These are phyloP conservation scores for Blastocystis sp. DNA, from an alignment of 352 stramenopile species.

Conservation along the genomic window DNA sequence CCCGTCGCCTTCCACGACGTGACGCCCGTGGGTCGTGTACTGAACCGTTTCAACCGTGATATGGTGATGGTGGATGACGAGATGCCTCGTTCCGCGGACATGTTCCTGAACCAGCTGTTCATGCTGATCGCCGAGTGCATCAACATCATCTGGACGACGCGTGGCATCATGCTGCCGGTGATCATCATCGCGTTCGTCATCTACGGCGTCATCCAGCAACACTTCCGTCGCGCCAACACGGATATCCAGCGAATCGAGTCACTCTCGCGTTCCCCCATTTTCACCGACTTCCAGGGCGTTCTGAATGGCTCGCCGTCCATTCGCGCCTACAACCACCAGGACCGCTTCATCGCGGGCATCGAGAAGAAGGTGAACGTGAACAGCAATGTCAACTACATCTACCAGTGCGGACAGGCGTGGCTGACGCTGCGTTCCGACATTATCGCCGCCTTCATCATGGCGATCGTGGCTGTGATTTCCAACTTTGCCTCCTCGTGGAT, in stretches of 20 bases:
- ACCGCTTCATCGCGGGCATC: conserved; percentile 65
- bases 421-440: conserved; percentile 68
- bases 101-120: background rate
- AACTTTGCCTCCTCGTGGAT: conserved; percentile 64
- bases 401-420: conserved; percentile 67
- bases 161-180: no score
- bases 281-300: conserved; percentile 68
- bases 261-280: conserved; percentile 67
- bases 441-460: conserved; percentile 64
- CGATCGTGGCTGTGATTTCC: conserved; percentile 62
- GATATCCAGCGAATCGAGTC: conserved; percentile 68
- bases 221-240: conserved; percentile 67
- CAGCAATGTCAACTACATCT: conserved; percentile 63
- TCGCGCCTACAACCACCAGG: conserved; percentile 1
- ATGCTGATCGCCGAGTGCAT: conserved; percentile 64
- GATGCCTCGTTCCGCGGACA: background rate
- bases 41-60: conserved; percentile 79
- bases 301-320: conserved; percentile 65
- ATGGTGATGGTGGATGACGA: conserved; percentile 81
- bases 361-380: conserved; percentile 65
- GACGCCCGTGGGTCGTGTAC: conserved; percentile 74
- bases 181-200: conserved; percentile 69
- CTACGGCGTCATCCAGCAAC: conserved; percentile 66
- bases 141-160: no score
- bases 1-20: conserved; percentile 85